Percentiles rank a stretch among this genome's conserved stretches.
Evolutionary conservation across 2,329 filamentous ascomycete species (phyloP).

Genomic region (Pyrenophora seminiperda): DNA sequence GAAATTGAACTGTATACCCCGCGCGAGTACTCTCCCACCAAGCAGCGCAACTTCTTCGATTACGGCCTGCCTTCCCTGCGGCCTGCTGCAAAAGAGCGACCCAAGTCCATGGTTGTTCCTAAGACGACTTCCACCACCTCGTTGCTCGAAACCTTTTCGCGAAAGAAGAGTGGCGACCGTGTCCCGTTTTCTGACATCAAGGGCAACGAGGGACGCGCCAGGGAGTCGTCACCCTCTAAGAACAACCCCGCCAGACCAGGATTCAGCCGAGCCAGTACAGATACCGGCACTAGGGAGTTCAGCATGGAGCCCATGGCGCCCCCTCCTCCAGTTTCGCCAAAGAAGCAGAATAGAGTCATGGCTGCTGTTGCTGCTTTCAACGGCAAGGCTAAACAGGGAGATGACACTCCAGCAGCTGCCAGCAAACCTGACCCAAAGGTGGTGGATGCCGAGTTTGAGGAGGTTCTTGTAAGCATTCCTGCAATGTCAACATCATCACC

Average conservation of each 20-base stretch:
- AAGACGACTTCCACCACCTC: slow-evolving; percentile 50
- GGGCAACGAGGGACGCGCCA: slow-evolving; percentile 37
- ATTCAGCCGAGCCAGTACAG: slow-evolving; percentile 38
- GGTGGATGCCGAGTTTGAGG: slow-evolving; percentile 68
- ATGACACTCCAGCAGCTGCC: slow-evolving; percentile 31
- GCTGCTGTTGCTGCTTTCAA: slow-evolving; percentile 68
- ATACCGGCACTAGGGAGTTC: slow-evolving; percentile 29
- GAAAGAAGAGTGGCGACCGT: slow-evolving; percentile 45
- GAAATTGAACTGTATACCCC: slow-evolving; percentile 66
- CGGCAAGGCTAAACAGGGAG: slow-evolving; percentile 54
- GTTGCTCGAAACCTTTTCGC: slow-evolving; percentile 47
- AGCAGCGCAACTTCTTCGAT: slow-evolving; percentile 66
- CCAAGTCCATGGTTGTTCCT: slow-evolving; percentile 57
- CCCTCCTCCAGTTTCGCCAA: slow-evolving; percentile 26
- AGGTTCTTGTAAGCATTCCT: slow-evolving; percentile 61
- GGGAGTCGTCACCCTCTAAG: slow-evolving; percentile 33
- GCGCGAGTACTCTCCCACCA: slow-evolving; percentile 63
- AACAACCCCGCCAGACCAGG: slow-evolving; percentile 23
- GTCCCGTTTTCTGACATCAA: slow-evolving; percentile 42
- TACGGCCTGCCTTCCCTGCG: slow-evolving; percentile 53
- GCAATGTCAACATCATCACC: background rate
- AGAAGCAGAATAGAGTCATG: slow-evolving; percentile 62
- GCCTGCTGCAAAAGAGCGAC: slow-evolving; percentile 49
- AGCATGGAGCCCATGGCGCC: slow-evolving; percentile 19
- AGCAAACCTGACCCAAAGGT: slow-evolving; percentile 57